Percentiles rank a stretch among this genome's conserved stretches.
Conservation (phyloP, 164 flowering plant species). For the Vitis cinerea region DNA sequence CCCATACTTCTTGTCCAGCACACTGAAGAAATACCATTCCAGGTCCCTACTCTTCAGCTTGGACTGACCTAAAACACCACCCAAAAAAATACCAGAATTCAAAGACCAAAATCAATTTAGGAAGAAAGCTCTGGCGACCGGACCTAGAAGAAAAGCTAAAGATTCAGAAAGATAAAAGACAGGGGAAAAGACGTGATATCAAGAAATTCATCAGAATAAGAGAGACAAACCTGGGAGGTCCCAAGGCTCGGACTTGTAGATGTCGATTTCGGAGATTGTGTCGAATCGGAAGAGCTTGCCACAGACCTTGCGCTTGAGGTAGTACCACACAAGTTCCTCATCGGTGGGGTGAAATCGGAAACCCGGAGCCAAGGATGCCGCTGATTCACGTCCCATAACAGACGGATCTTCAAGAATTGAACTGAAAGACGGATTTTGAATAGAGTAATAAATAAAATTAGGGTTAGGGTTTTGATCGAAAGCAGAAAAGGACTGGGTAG, state of each 20-base stretch:
- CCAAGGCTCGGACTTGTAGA: constrained; percentile 30
- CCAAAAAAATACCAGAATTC: not conserved
- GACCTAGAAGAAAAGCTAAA: not conserved
- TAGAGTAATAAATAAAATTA: no score
- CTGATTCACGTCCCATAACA: constrained; percentile 12
- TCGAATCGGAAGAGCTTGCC: constrained; percentile 19
- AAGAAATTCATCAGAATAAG: no score
- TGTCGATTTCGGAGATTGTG: constrained; percentile 20
- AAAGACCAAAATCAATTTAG: not conserved
- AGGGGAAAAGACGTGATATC: not conserved
- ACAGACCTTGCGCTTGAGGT: constrained; percentile 23
- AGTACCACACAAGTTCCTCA: constrained; percentile 24
- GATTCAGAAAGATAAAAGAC: not conserved
- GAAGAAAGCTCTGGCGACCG: not conserved
- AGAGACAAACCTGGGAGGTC: constrained; percentile 20
- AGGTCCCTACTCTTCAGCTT: constrained; percentile 39
- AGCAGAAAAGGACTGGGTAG: no score
- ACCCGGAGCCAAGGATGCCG: constrained; percentile 20
- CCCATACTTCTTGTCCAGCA: constrained; percentile 44
- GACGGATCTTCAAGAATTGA: not conserved
- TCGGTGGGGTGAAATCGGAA: constrained; percentile 31
- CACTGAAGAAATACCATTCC: constrained; percentile 52
- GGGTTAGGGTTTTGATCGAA: no score
- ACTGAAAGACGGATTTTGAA: no score
- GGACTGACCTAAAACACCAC: constrained; percentile 24